Evolutionary conservation across 352 stramenopile species (phyloP), one percentile per base, ranked within the genome.

Genomic region (Pythium brachiatum): DNA sequence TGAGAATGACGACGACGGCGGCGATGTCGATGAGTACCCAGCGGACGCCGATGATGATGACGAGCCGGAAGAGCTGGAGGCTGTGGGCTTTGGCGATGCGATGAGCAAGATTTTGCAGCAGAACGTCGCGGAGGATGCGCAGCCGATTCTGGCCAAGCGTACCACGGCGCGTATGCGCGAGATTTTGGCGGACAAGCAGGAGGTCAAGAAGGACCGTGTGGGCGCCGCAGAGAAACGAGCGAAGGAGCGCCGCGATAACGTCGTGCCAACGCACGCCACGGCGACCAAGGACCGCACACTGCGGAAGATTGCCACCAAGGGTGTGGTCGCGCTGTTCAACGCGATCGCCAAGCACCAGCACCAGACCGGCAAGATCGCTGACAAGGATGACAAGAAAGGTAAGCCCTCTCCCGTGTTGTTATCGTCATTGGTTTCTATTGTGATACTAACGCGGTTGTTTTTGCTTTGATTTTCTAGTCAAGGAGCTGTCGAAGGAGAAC

Each of bases 311-410:
- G 83, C 86, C 29, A 94, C 86, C 6, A 92, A 92, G 75, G 86
- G 86, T 69, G 86, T 94, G 46, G 86, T 94, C 16, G 83, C 86
- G 27, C 64, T 94, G 25, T 94, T 94, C 60, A 94, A 94, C 56
- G 86, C 86, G 13, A 94, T 94, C 53, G 72, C 86, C 50, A 93
- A 92, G 74, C 86, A 94, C 62, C 86, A 94, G 69, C 81, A 94
- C 60, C 74, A 83, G 50, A 70, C 34, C n/a, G 80, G 78, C 58
- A 82, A 79, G 48, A 67, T 74, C 54, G 71, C 81, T 21, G 73
- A 87, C 21, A 87, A 81, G 71, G 75, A 79, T 32, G 76, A 89
- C 59, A 90, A 91, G 66, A 90, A 87, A 72, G 78, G 76, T 84
- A 39, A 16, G 58, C n/a, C 26, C 41, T 47, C 23, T 15, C 20